These are phyloP conservation scores for Capsicum chinense DNA, from an alignment of 257 asterid genomes.

Conservation along the genomic window DNA sequence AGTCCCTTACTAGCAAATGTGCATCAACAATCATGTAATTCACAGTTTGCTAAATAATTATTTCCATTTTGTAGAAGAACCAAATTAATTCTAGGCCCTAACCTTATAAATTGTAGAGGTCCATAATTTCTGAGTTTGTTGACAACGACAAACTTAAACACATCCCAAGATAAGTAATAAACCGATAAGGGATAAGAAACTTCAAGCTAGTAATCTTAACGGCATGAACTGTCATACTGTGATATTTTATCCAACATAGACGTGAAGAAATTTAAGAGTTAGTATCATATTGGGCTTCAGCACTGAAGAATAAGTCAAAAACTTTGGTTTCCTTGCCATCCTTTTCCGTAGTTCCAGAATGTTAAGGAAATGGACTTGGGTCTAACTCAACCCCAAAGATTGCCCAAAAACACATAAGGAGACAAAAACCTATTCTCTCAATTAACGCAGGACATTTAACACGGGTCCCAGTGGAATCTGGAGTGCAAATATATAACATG, in stretches of 20 bases:
- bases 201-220: neutral
- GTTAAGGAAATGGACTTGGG: neutral
- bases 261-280: too few relatives aligned
- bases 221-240: neutral
- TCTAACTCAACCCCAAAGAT: neutral
- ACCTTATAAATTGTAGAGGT: neutral
- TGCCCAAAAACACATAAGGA: neutral
- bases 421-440: neutral
- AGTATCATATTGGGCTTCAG: too few relatives aligned
- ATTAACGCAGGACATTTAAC: neutral
- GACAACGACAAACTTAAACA: neutral
- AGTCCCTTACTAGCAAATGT: neutral
- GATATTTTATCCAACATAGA: neutral
- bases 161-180: neutral
- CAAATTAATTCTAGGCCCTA: neutral
- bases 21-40: constrained; percentile 4
- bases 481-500: neutral
- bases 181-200: neutral
- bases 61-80: neutral
- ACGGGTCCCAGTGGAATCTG: neutral
- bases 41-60: neutral
- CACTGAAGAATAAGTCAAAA: too few relatives aligned
- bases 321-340: neutral
- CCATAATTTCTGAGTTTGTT: neutral
- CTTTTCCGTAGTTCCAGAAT: neutral